Conservation (phyloP, 2,329 filamentous ascomycete genomes). For the Pseudocercospora vitis region DNA sequence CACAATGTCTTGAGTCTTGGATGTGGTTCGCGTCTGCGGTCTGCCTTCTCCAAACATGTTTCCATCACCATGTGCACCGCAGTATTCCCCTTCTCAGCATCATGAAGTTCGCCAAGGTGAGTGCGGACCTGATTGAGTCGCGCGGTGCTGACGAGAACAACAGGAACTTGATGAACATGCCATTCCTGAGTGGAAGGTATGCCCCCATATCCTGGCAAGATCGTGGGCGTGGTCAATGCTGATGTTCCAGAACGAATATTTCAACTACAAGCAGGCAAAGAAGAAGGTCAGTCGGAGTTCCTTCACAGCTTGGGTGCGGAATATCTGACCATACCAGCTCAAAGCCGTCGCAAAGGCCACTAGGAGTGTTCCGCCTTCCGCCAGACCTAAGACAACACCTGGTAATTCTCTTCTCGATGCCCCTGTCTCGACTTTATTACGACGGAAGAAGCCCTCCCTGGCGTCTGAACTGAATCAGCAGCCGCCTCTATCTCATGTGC, state of each 20-base stretch:
- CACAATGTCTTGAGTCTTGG: neutral
- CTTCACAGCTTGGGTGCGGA: neutral
- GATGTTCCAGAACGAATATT: constrained; percentile 64
- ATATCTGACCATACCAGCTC: constrained; percentile 5
- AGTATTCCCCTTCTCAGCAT: neutral
- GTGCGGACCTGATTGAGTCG: neutral
- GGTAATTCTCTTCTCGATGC: constrained; percentile 19
- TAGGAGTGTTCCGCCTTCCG: constrained; percentile 13
- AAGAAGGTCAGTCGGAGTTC: constrained; percentile 10
- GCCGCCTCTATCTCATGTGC: constrained; percentile 9
- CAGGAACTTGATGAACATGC: constrained; percentile 78
- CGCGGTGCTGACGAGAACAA: neutral
- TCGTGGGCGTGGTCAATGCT: neutral
- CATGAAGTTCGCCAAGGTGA: constrained; percentile 32
- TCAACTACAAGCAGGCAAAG: constrained; percentile 72
- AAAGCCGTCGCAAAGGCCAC: constrained; percentile 15
- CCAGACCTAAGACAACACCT: constrained; percentile 10
- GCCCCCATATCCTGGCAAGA: neutral
- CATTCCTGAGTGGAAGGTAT: constrained; percentile 83
- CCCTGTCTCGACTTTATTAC: constrained; percentile 15
- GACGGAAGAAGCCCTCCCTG: constrained; percentile 12
- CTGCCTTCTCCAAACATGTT: neutral
- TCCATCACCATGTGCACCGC: neutral
- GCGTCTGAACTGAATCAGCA: neutral
- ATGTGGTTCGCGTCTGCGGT: neutral